phyloP scores from a whole-genome alignment of 2,329 filamentous ascomycete species.

The Plenodomus lindquistii region DNA sequence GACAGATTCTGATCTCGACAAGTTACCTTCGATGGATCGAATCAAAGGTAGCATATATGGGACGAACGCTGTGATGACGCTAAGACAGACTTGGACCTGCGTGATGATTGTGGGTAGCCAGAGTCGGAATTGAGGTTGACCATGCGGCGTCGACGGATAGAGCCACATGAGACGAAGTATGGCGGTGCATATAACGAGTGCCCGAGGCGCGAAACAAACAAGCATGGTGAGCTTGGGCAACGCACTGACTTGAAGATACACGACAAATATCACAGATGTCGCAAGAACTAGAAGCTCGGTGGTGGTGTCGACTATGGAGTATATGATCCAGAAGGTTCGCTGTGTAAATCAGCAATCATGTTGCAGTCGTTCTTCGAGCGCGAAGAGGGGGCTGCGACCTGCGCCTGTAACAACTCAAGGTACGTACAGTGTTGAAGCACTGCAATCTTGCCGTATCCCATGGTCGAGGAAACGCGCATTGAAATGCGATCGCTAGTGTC shows the following conservation, averaged over 20 bases:
- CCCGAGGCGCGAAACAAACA: conserved; percentile 38
- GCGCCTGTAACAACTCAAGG: too few relatives aligned
- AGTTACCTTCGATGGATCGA: conserved; percentile 19
- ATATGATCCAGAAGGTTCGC: conserved; percentile 41
- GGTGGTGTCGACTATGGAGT: conserved; percentile 37
- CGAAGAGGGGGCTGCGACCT: too few relatives aligned
- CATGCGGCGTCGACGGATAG: conserved; percentile 33
- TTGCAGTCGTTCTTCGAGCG: too few relatives aligned
- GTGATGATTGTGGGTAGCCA: conserved; percentile 36
- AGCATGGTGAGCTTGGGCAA: conserved; percentile 32
- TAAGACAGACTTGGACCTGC: conserved; percentile 32
- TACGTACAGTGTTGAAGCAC: conserved; percentile 37
- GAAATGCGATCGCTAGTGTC: conserved; percentile 29
- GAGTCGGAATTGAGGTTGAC: conserved; percentile 27
- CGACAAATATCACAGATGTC: conserved; percentile 36
- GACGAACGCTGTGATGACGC: conserved; percentile 39
- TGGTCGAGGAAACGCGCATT: conserved; percentile 36
- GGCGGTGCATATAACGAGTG: conserved; percentile 30
- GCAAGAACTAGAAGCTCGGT: conserved; percentile 37
- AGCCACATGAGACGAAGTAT: conserved; percentile 36
- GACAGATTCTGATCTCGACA: conserved; percentile 17
- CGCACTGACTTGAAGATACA: conserved; percentile 27
- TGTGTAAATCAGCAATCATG: conserved; percentile 21
- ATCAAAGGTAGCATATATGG: conserved; percentile 40
- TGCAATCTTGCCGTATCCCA: conserved; percentile 32